A percentile compares a stretch with the other conserved stretches of the same genome.
These are phyloP conservation scores for Auricularia auricula-judae DNA, from an alignment of 768 basidiomycete species.

Conservation along the genomic window DNA sequence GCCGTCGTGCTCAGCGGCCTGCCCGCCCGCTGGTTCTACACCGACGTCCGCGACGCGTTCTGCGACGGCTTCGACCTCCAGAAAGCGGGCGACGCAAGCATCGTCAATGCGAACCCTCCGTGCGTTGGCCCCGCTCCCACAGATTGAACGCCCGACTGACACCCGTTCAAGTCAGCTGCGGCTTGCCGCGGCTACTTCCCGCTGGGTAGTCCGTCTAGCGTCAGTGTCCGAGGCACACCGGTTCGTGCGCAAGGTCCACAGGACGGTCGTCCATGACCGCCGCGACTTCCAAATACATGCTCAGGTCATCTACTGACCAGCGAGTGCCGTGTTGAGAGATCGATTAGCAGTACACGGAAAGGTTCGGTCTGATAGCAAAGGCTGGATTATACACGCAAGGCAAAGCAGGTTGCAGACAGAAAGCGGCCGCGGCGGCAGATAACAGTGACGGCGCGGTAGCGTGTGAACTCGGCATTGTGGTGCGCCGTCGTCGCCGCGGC, in stretches of 20 bases:
- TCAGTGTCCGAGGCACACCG: slow-evolving; percentile 59
- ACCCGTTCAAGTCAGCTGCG: background rate
- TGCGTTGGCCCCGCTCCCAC: background rate
- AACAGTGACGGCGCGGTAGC: background rate
- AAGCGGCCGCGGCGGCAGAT: background rate
- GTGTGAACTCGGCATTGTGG: background rate
- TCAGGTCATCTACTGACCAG: slow-evolving; percentile 36
- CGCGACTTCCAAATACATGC: slow-evolving; percentile 36
- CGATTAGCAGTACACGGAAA: background rate
- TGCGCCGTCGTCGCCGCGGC: background rate
- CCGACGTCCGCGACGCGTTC: background rate
- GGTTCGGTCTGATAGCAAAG: background rate
- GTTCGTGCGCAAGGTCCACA: slow-evolving; percentile 51
- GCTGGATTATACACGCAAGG: background rate
- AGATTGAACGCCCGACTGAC: background rate
- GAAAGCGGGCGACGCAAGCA: background rate
- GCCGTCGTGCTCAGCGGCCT: slow-evolving; percentile 53
- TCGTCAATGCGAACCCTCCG: background rate
- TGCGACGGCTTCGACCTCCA: background rate
- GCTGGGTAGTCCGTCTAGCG: slow-evolving; percentile 36
- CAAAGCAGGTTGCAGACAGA: background rate
- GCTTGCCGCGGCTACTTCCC: slow-evolving; percentile 6
- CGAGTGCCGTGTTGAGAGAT: background rate
- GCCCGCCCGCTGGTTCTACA: slow-evolving; percentile 24
- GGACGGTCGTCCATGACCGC: slow-evolving; percentile 32